Percentiles rank a stretch among this genome's conserved stretches.
These are phyloP conservation scores for Schwanniomyces vanrijiae DNA, from an alignment of 805 yeast species.

Conservation along the genomic window DNA sequence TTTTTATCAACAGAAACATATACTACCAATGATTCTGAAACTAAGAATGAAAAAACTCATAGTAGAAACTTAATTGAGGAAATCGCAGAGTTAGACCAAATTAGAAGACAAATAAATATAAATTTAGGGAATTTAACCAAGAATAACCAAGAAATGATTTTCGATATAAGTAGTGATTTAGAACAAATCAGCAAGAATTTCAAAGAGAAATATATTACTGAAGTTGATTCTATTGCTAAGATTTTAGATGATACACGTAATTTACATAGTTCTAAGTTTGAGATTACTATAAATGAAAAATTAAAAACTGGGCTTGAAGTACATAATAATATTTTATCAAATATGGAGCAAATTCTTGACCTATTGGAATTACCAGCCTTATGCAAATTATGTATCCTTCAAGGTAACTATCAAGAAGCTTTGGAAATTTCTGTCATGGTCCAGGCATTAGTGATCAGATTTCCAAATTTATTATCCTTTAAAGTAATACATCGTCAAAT, in stretches of 20 bases:
- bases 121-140: slow-evolving; percentile 43
- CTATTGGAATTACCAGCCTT: slow-evolving; percentile 82
- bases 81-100: slow-evolving; percentile 68
- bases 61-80: slow-evolving; percentile 56
- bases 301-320: slow-evolving; percentile 18
- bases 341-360: slow-evolving; percentile 72
- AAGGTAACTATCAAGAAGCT: slow-evolving; percentile 88
- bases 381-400: slow-evolving; percentile 77
- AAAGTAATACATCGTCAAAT: slow-evolving; percentile 50
- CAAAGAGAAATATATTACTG: slow-evolving; percentile 12
- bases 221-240: slow-evolving; percentile 11
- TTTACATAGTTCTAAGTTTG: slow-evolving; percentile 1
- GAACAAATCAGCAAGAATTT: slow-evolving; percentile 29
- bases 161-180: slow-evolving; percentile 38
- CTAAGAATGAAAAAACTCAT: background rate
- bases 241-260: background rate
- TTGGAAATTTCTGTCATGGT: slow-evolving; percentile 78
- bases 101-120: slow-evolving; percentile 48
- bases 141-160: slow-evolving; percentile 45
- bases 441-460: slow-evolving; percentile 65
- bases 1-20: slow-evolving; percentile 43
- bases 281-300: slow-evolving; percentile 20
- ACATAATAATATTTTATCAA: slow-evolving; percentile 46
- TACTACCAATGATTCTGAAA: slow-evolving; percentile 31
- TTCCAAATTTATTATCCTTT: slow-evolving; percentile 59